phyloP scores from a whole-genome alignment of 257 asterid species.

The Avicennia marina region DNA sequence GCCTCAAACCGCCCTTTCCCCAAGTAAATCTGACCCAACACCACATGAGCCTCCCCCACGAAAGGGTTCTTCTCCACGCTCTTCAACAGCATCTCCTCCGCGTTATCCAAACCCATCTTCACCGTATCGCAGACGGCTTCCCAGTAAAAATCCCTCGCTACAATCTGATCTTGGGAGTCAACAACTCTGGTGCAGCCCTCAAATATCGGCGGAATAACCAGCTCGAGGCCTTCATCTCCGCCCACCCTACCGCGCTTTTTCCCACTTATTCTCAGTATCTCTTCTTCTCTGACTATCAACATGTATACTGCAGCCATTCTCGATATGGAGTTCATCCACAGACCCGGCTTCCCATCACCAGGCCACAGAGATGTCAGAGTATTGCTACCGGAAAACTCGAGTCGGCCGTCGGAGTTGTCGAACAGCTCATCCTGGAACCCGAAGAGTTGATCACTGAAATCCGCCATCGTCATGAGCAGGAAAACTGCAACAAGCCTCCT shows the following conservation, averaged over 20 bases:
- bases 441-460: constrained; percentile 78
- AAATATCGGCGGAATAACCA: constrained; percentile 69
- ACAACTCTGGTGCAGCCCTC: constrained; percentile 42
- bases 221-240: constrained; percentile 59
- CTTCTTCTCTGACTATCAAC: constrained; percentile 58
- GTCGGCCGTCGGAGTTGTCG: constrained; percentile 55
- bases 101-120: constrained; percentile 44
- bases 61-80: constrained; percentile 68
- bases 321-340: constrained; percentile 64
- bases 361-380: constrained; percentile 57
- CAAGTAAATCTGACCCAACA: constrained; percentile 66
- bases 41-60: constrained; percentile 66
- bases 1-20: constrained; percentile 51
- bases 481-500: constrained; percentile 67
- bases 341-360: constrained; percentile 79
- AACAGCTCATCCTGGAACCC: constrained; percentile 69
- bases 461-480: constrained; percentile 75
- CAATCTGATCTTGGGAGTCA: constrained; percentile 43
- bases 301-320: constrained; percentile 70
- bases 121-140: constrained; percentile 58
- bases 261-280: constrained; percentile 25
- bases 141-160: constrained; percentile 76
- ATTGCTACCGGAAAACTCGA: constrained; percentile 58
- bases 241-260: neutral
- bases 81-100: constrained; percentile 46